phyloP scores from a whole-genome alignment of 495 filamentous ascomycete species.

The Lasiosphaeriaceae sp. region DNA sequence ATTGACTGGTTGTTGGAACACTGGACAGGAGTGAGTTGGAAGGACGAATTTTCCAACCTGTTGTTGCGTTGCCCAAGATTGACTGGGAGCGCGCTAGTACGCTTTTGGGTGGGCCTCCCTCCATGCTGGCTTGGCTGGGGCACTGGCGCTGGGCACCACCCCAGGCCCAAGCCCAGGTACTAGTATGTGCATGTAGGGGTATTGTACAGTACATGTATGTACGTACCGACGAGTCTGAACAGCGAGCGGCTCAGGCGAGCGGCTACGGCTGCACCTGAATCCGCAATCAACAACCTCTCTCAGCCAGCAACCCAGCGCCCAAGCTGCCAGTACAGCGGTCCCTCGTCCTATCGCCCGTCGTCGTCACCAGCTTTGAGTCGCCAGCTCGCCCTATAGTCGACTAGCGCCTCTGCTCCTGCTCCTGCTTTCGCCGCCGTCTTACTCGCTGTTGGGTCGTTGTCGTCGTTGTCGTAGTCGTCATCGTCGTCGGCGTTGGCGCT shows the following conservation, averaged over 20 bases:
- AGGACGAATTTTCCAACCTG: background rate
- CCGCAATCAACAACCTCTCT: conserved; percentile 15
- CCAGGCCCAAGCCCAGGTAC: no score
- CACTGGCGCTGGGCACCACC: no score
- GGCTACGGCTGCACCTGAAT: conserved; percentile 12
- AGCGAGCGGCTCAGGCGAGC: conserved; percentile 15
- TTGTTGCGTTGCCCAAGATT: no score
- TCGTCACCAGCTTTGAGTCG: background rate
- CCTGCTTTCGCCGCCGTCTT: background rate
- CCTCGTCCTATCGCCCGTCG: background rate
- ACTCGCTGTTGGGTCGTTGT: background rate
- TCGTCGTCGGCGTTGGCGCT: no score
- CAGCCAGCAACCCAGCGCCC: background rate
- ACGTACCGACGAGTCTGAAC: background rate
- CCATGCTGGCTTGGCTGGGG: no score
- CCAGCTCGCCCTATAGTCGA: background rate
- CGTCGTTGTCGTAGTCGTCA: background rate
- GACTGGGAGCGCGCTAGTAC: conserved; percentile 14
- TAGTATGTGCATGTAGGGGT: no score
- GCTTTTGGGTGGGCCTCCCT: conserved; percentile 5
- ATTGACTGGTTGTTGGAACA: no score
- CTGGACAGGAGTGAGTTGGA: no score
- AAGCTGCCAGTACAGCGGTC: background rate
- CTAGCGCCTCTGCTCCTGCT: background rate
- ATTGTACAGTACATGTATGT: no score